Base-by-base conservation (phyloP, 1,284 basidiomycete species). In the Trichosporon sp. region DNA sequence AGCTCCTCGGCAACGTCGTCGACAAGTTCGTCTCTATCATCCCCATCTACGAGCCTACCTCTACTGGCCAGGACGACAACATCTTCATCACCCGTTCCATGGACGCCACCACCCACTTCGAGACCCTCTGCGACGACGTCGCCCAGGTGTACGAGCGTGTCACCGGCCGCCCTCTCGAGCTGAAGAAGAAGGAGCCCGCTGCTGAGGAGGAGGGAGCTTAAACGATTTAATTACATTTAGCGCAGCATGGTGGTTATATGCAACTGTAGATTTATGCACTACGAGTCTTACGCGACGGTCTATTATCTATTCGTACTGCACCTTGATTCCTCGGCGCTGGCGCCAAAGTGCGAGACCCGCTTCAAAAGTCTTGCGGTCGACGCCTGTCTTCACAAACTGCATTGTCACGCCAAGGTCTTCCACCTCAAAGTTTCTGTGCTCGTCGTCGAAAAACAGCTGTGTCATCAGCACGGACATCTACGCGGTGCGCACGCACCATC, bases 61-160 rank as follows among this genome's bases (percentile, higher is more conserved):
- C 92, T 38, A 85, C 88, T 60, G 97, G 97, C 68, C 82, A 81
- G 68, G 79, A 87, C 74, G 86, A 88, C 62, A 92, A 93, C 78
- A 92, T 99, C 81, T 99, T 93, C 86, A 90, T 99, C 85, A 98
- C 97, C 69, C 92, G 92, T 70, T 98, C 95, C 7, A 98, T 98
- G 84, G 97, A 99, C 82, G 95, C 97, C 12, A 98, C 97, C 9
- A 95, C 93, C 64, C 97, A 99, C 86, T 99, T 99, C 80, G 97
- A 99, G 87, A 98, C 95, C 47, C 94, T 95, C 67, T 92, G 94
- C 51, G 93, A 96, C 68, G 95, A 97, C 73, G 95, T 98, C 53
- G 89, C 91, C 73, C 91, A 96, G 82, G 92, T 97, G 38, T 98
- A 93, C 92, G 89, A 91, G 85, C 87, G 93, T 70, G 89, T 95